Evolutionary conservation across 106 monocot species (phyloP).

Genomic region (Dactylorhiza incarnata): DNA sequence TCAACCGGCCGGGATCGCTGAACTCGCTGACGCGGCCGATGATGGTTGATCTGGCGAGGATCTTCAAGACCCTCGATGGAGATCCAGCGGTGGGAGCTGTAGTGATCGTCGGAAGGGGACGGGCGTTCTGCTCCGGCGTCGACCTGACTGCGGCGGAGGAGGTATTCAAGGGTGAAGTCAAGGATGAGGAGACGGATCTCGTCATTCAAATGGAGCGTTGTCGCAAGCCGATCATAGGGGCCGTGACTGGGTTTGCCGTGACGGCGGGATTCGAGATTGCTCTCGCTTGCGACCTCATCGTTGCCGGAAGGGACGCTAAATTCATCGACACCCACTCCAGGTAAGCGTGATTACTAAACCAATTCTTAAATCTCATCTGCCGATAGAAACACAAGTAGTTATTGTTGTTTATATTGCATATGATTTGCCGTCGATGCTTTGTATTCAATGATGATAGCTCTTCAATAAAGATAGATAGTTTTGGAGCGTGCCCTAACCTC

Average conservation of each 20-base stretch:
- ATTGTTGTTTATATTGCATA: no score
- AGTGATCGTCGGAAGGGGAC: slow-evolving; percentile 66
- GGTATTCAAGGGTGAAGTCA: slow-evolving; percentile 97
- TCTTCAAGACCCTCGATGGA: slow-evolving; percentile 46
- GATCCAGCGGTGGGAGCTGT: slow-evolving; percentile 59
- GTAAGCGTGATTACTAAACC: slow-evolving; percentile 16
- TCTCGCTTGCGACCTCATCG: slow-evolving; percentile 79
- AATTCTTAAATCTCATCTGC: no score
- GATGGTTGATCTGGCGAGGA: slow-evolving; percentile 55
- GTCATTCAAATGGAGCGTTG: slow-evolving; percentile 75
- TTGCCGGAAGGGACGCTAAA: slow-evolving; percentile 71
- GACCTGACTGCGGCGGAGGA: slow-evolving; percentile 87
- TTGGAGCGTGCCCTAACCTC: no score
- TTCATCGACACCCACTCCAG: slow-evolving; percentile 82
- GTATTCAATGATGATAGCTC: no score
- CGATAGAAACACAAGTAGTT: no score
- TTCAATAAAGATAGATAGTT: no score
- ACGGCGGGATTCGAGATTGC: slow-evolving; percentile 97
- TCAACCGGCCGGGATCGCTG: slow-evolving; percentile 80
- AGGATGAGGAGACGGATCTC: slow-evolving; percentile 44
- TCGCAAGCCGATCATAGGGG: slow-evolving; percentile 83
- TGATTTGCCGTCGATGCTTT: no score
- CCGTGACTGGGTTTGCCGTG: slow-evolving; percentile 69
- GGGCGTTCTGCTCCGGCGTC: slow-evolving; percentile 96
- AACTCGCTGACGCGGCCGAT: slow-evolving; percentile 83